Evolutionary conservation across 108 stramenopile species (phyloP).

Genomic region (Parietichytrium sp.): DNA sequence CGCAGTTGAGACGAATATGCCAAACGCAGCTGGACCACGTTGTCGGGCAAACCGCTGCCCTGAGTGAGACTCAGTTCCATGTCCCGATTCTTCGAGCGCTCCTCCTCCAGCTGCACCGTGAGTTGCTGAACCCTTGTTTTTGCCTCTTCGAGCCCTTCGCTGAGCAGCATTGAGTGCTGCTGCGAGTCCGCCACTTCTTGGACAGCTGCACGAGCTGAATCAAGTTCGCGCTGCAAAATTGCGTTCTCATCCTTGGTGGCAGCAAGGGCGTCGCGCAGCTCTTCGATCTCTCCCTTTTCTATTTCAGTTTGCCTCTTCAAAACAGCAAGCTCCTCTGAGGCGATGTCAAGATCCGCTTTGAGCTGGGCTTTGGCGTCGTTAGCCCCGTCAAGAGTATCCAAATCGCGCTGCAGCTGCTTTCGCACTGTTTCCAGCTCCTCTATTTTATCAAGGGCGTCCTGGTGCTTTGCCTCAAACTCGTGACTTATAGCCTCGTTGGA

Average conservation of each 20-base stretch:
- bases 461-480: background rate
- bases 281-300: background rate
- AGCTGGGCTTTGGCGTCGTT: background rate
- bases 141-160: background rate
- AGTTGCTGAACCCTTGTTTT: background rate
- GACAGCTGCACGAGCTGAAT: background rate
- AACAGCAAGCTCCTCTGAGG: too few species aligned
- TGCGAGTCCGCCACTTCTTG: background rate
- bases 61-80: too few species aligned
- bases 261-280: background rate
- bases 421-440: too few species aligned
- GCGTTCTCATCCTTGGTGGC: slow-evolving; percentile 23
- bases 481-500: slow-evolving; percentile 15
- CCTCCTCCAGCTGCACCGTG: slow-evolving; percentile 5
- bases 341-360: slow-evolving; percentile 10
- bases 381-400: too few species aligned
- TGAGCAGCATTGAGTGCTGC: background rate
- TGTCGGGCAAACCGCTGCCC: background rate
- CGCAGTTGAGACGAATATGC: slow-evolving; percentile 18
- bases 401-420: too few species aligned
- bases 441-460: background rate
- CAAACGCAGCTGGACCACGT: background rate
- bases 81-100: background rate
- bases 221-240: background rate
- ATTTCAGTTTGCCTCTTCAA: background rate